These are phyloP conservation scores for Diddensiella caesifluorescens DNA, from an alignment of 805 yeast genomes.

Conservation along the genomic window DNA sequence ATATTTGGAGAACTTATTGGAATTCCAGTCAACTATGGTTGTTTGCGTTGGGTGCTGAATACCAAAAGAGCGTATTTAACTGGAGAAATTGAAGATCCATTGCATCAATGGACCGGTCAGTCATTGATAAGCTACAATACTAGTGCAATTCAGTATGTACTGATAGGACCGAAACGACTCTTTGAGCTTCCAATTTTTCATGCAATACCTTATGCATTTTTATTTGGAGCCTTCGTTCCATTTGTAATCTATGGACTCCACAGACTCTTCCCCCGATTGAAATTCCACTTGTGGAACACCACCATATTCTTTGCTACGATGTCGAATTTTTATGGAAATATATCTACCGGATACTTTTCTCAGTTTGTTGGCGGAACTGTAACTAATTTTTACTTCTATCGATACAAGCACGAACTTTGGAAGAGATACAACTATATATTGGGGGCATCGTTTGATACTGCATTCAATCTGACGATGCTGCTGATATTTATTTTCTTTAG, in stretches of 20 bases:
- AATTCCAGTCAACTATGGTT: slow-evolving; percentile 29
- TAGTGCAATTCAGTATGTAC: slow-evolving; percentile 42
- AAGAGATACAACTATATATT: slow-evolving; percentile 15
- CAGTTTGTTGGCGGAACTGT: slow-evolving; percentile 14
- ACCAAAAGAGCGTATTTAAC: slow-evolving; percentile 38
- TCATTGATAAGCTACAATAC: slow-evolving; percentile 32
- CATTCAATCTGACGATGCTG: slow-evolving; percentile 13
- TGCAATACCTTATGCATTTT: slow-evolving; percentile 9
- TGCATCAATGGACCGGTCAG: slow-evolving; percentile 33
- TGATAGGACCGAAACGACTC: slow-evolving; percentile 44
- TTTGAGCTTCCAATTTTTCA: slow-evolving; percentile 24
- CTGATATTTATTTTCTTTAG: slow-evolving; percentile 14
- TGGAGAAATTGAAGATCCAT: slow-evolving; percentile 34
- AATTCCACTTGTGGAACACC: slow-evolving; percentile 14
- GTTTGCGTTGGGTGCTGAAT: slow-evolving; percentile 33
- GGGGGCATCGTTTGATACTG: slow-evolving; percentile 15
- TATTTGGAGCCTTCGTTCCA: slow-evolving; percentile 12
- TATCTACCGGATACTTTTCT: slow-evolving; percentile 12
- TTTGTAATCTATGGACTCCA: slow-evolving; percentile 4
- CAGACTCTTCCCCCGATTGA: slow-evolving; percentile 7
- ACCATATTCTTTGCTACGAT: slow-evolving; percentile 13
- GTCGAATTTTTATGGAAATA: slow-evolving; percentile 15
- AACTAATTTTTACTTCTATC: slow-evolving; percentile 10
- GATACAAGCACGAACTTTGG: slow-evolving; percentile 14
- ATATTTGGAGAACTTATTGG: slow-evolving; percentile 36